These are phyloP conservation scores for Iris macrosiphon DNA, from an alignment of 106 monocot species.

Conservation along the genomic window DNA sequence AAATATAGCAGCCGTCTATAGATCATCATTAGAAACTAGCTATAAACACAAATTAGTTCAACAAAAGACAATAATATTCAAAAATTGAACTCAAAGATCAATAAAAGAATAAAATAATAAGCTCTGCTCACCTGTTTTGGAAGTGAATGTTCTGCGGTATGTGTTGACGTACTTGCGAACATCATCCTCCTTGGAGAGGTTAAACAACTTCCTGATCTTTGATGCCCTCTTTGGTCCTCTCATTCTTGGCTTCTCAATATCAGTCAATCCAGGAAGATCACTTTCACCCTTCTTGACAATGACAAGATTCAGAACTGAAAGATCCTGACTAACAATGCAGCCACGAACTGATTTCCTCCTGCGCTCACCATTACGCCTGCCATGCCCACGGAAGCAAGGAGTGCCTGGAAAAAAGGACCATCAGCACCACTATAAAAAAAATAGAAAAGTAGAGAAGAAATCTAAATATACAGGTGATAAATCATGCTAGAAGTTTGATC, in stretches of 20 bases:
- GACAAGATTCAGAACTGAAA: conserved; percentile 31
- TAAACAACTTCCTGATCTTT: conserved; percentile 47
- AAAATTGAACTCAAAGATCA: too few relatives aligned
- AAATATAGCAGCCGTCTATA: too few relatives aligned
- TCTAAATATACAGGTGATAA: neutral
- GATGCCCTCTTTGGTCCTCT: conserved; percentile 58
- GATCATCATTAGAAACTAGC: too few relatives aligned
- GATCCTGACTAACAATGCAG: conserved; percentile 58
- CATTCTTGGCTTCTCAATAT: conserved; percentile 51
- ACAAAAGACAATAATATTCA: too few relatives aligned
- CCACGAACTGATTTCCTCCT: conserved; percentile 68
- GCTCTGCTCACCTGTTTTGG: conserved; percentile 12
- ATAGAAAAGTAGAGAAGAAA: neutral
- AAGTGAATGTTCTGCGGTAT: conserved; percentile 22
- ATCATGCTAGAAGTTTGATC: too few relatives aligned
- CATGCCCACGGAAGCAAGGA: conserved; percentile 33
- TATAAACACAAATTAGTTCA: too few relatives aligned
- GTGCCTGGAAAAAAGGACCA: conserved; percentile 3
- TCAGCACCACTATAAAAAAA: neutral
- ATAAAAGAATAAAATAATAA: too few relatives aligned
- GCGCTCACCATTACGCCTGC: conserved; percentile 55
- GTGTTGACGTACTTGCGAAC: conserved; percentile 55
- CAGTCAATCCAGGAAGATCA: conserved; percentile 54
- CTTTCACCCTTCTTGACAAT: conserved; percentile 45
- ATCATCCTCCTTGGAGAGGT: conserved; percentile 52